Conservation (phyloP, 176 grass and related monocot species). For the Typha latifolia region DNA sequence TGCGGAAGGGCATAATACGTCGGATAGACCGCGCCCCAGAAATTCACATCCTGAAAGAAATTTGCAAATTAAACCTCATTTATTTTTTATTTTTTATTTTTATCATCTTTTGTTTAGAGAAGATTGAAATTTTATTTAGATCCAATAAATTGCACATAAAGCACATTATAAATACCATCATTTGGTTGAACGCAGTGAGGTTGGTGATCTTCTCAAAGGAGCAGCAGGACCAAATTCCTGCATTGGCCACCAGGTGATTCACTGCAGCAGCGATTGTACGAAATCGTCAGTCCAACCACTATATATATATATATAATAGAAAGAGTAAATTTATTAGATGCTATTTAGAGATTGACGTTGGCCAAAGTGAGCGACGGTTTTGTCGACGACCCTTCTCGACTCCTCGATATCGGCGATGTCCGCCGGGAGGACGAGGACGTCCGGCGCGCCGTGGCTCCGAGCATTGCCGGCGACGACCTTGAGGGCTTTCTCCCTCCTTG, state of each 20-base stretch:
- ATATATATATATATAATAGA: too few species aligned
- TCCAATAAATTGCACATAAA: neutral
- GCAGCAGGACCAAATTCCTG: constrained; percentile 75
- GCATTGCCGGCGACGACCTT: constrained; percentile 52
- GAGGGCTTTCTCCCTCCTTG: constrained; percentile 53
- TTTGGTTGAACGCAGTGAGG: constrained; percentile 57
- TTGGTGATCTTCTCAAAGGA: constrained; percentile 81
- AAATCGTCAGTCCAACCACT: too few species aligned
- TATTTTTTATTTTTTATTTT: too few species aligned
- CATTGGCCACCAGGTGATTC: constrained; percentile 86
- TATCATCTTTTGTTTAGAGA: neutral
- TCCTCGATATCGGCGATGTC: constrained; percentile 58
- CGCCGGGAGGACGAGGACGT: constrained; percentile 46
- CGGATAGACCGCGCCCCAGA: constrained; percentile 75
- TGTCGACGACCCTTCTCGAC: constrained; percentile 57
- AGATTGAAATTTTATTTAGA: too few species aligned
- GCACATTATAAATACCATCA: constrained; percentile 39
- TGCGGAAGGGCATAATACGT: too few species aligned
- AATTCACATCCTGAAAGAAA: constrained; percentile 60
- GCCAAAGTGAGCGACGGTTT: constrained; percentile 68
- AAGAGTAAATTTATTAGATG: neutral
- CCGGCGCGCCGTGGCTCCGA: constrained; percentile 40
- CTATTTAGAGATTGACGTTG: constrained; percentile 28
- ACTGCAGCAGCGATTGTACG: constrained; percentile 25
- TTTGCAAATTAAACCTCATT: neutral